Base-by-base conservation (phyloP, 192 early-diverging fungal genomes). In the Gonapodya prolifera region DNA sequence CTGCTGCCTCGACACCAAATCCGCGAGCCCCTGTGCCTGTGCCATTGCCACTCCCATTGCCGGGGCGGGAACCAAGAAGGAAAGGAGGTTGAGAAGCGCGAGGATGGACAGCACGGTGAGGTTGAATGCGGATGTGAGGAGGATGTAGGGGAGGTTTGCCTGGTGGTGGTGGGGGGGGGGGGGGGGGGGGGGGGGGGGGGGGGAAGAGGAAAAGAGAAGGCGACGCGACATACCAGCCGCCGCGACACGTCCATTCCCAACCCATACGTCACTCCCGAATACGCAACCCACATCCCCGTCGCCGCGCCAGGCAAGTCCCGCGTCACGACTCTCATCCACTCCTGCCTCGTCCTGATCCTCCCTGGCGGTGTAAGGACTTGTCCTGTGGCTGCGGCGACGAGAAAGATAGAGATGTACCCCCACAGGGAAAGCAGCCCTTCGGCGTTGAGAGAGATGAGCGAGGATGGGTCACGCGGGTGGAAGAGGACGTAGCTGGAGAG, bases 401-500 rank as follows among this genome's bases (percentile, higher is more conserved):
- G 80, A 78, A 92, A 97, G 34, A 97, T 93, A 0, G 91, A 79
- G 69, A 93, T 82, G 79, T 96, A 99, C 0, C 96, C 96, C 82
- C 83, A 75, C 73, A 97, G 92, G 34, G 92, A 94, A 70, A 87
- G 91, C 34, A 97, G 86, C 16, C 97, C 97, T 80, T 99, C 97
- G 70, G 91, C 90, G 85, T 99, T 99, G 77, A 92, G 90, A 33
- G 87, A 90, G 29, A 99, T 77, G 0, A 97, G 77, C 76, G 86
- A 86, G 45, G 45, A 61, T 8, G 23, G 23, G 45, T 61, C 45
- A 16, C 45, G 45, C 8, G 45, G 23, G 45, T 8, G 8, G 45
- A 16, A 23, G 8, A 61, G 8, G 23, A 61, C 45, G 23, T 91
- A 0, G 94, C 92, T 69, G 89, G 30, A 61, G 93, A 85, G 69